A percentile compares a stretch with the other conserved stretches of the same genome.
Conservation (phyloP, 75 land plant species). For the Azolla pinnata region DNA sequence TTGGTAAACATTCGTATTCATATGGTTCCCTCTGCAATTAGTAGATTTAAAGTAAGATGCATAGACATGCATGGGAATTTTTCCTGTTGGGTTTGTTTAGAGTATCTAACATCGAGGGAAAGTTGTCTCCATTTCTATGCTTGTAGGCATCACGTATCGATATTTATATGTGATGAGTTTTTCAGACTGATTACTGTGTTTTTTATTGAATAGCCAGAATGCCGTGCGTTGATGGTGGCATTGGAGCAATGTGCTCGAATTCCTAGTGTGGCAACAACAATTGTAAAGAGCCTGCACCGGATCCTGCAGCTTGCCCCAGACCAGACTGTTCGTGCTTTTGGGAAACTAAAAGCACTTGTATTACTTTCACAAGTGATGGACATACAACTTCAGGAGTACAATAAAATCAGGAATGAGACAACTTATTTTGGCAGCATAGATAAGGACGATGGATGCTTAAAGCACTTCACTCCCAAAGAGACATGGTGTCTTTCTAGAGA, state of each 20-base stretch:
- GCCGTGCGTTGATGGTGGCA: constrained; percentile 55
- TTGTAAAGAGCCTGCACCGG: constrained; percentile 65
- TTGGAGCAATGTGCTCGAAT: constrained; percentile 71
- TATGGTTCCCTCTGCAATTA: constrained; percentile 1
- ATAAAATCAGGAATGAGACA: constrained; percentile 6
- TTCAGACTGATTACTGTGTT: too few relatives aligned
- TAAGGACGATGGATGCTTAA: not conserved
- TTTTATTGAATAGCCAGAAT: constrained; percentile 67
- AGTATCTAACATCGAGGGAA: too few relatives aligned
- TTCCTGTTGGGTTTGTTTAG: not conserved
- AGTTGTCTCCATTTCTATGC: too few relatives aligned
- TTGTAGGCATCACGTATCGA: too few relatives aligned
- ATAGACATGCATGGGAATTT: not conserved
- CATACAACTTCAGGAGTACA: constrained; percentile 41
- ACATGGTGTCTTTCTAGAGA: constrained; percentile 39
- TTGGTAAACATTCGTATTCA: constrained; percentile 31
- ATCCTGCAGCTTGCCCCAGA: constrained; percentile 68
- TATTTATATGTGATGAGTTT: too few relatives aligned
- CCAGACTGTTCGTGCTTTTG: constrained; percentile 61
- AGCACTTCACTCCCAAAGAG: constrained; percentile 2
- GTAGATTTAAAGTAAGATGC: not conserved
- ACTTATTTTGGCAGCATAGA: not conserved
- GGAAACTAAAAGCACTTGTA: constrained; percentile 46
- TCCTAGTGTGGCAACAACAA: constrained; percentile 50
- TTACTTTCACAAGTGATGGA: constrained; percentile 69